These are phyloP conservation scores for Mycena epipterygia DNA, from an alignment of 768 basidiomycete species.

Conservation along the genomic window DNA sequence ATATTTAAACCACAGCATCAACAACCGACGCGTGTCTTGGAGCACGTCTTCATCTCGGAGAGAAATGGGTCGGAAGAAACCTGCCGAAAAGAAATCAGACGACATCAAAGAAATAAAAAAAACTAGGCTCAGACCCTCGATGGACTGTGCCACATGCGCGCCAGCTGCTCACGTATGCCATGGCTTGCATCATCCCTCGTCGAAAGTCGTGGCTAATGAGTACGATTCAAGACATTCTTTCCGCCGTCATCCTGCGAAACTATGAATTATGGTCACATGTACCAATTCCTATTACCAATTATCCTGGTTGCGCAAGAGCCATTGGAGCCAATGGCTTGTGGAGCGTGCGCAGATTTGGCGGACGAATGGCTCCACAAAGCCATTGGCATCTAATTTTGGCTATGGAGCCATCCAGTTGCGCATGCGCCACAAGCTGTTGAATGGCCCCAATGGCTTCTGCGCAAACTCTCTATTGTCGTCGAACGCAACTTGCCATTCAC, in stretches of 20 bases:
- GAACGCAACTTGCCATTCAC: slow-evolving; percentile 92
- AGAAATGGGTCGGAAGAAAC: slow-evolving; percentile 95
- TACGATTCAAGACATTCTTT: slow-evolving; percentile 90
- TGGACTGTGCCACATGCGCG: slow-evolving; percentile 90
- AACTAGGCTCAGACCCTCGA: slow-evolving; percentile 66
- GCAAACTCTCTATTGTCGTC: too few species aligned
- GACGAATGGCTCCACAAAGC: too few species aligned
- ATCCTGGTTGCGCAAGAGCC: too few species aligned
- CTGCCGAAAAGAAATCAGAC: slow-evolving; percentile 50
- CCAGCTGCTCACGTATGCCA: slow-evolving; percentile 95
- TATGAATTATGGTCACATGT: slow-evolving; percentile 37
- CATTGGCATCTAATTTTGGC: too few species aligned
- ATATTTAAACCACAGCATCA: slow-evolving; percentile 99
- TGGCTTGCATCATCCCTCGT: slow-evolving; percentile 96
- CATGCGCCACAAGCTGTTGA: too few species aligned
- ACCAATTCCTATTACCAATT: too few species aligned
- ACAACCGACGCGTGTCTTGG: slow-evolving; percentile 92
- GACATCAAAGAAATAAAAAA: slow-evolving; percentile 42
- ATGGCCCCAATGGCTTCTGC: too few species aligned
- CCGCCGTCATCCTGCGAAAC: slow-evolving; percentile 57
- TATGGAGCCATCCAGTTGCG: too few species aligned
- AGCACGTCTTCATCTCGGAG: slow-evolving; percentile 91
- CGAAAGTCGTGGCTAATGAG: slow-evolving; percentile 87
- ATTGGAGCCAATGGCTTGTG: too few species aligned
- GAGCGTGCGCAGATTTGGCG: too few species aligned